phyloP scores from a whole-genome alignment of 768 basidiomycete species.

The Hygrophorus russula region DNA sequence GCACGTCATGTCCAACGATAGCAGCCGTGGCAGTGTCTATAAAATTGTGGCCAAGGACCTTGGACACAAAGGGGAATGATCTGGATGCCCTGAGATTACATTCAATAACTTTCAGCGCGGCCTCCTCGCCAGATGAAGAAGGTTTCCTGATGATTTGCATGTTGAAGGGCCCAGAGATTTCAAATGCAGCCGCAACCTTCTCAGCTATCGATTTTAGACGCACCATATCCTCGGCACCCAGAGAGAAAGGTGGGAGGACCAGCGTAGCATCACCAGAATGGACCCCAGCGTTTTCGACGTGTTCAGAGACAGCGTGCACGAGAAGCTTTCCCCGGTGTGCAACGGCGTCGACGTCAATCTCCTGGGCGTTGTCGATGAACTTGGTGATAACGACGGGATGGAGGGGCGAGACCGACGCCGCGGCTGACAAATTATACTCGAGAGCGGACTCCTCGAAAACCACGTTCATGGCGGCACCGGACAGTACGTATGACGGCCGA shows the following conservation, averaged over 20 bases:
- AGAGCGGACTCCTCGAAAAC: constrained; percentile 85
- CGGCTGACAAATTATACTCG: constrained; percentile 92
- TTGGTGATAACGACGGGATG: constrained; percentile 99
- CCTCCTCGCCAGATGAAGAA: constrained; percentile 35
- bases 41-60: constrained; percentile 95
- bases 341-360: constrained; percentile 97
- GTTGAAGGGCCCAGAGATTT: constrained; percentile 98
- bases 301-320: constrained; percentile 94
- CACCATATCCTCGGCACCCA: constrained; percentile 62
- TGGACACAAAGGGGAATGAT: constrained; percentile 98
- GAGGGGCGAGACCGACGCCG: constrained; percentile 89
- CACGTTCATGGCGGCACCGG: constrained; percentile 99
- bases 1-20: constrained; percentile 77
- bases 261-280: constrained; percentile 98
- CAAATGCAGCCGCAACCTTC: constrained; percentile 89
- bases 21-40: constrained; percentile 88
- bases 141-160: constrained; percentile 97
- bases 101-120: constrained; percentile 92
- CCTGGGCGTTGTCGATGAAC: constrained; percentile 96
- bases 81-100: constrained; percentile 97
- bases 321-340: constrained; percentile 87
- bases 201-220: constrained; percentile 89
- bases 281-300: constrained; percentile 97
- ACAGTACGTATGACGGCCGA: constrained; percentile 96
- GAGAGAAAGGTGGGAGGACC: constrained; percentile 88